Percentiles rank a stretch among this genome's conserved stretches.
phyloP scores from a whole-genome alignment of 257 asterid genomes.

The Nicotiana tomentosiformis region DNA sequence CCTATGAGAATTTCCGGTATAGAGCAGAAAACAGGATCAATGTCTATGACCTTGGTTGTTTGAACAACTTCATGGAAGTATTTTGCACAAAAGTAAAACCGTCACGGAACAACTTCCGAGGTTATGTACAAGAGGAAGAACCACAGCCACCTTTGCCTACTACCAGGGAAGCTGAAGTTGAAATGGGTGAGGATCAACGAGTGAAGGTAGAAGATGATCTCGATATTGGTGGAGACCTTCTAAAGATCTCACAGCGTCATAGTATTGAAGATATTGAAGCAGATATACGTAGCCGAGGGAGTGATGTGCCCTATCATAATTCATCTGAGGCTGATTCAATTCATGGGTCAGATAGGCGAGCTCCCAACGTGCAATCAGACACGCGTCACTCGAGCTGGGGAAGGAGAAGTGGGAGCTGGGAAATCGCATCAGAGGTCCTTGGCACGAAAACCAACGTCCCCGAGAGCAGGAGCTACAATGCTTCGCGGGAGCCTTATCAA shows the following conservation, averaged over 20 bases:
- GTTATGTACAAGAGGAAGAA: constrained; percentile 69
- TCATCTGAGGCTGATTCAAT: constrained; percentile 68
- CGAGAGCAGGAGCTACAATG: constrained; percentile 21
- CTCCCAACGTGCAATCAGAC: constrained; percentile 43
- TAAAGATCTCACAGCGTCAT: constrained; percentile 92
- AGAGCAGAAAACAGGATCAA: constrained; percentile 82
- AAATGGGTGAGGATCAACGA: constrained; percentile 50
- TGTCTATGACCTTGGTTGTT: constrained; percentile 83
- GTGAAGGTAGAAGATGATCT: constrained; percentile 83
- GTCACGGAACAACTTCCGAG: constrained; percentile 78
- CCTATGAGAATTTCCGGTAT: constrained; percentile 93
- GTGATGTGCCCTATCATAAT: constrained; percentile 64
- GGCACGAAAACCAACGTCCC: constrained; percentile 23
- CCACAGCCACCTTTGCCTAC: constrained; percentile 52
- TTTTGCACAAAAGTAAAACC: constrained; percentile 84
- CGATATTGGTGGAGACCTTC: constrained; percentile 87
- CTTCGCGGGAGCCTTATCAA: constrained; percentile 42
- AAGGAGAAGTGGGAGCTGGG: constrained; percentile 57
- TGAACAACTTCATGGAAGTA: constrained; percentile 70
- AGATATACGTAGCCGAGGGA: constrained; percentile 84
- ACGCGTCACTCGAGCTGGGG: constrained; percentile 55
- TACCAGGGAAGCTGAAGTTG: constrained; percentile 48
- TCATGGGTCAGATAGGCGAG: constrained; percentile 63
- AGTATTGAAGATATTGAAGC: constrained; percentile 89
- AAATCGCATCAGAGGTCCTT: constrained; percentile 42